Base-by-base conservation (phyloP, 257 asterid genomes). In the Nicotiana undulata region DNA sequence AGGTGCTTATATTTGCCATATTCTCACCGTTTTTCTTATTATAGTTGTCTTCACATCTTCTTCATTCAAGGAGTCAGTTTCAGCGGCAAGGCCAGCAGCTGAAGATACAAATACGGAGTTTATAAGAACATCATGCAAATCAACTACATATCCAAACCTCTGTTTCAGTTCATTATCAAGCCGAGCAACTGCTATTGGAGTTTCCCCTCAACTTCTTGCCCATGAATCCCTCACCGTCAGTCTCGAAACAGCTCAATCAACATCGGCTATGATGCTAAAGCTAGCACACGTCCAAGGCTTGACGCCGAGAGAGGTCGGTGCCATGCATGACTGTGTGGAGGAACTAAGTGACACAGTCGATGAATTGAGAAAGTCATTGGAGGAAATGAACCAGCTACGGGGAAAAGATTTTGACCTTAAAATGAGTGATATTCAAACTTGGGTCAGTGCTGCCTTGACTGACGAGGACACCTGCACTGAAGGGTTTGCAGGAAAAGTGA, bases 361-460 rank as follows among this genome's bases (percentile, higher is more conserved):
- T 75, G 81, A 81, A 63, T 63, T 93, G 53, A 28, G 78, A 26
- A 81, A 56, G 0, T 90, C 98, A 0, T 40, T 89, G 77, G 88
- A 60, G 24, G 96, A 90, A 88, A 86, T 93, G 93, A 49, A 67
- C 1, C 81, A 81, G 16, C 56, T 90, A 3, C 82, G 59, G 29
- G 90, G 88, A 3, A 20, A 86, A 2, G 79, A 90, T 17, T 90
- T 87, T 66, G 89, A 15, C 64, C 3, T 80, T 76, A 61, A 66
- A 17, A 87, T 91, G 88, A 88, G 81, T 51, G 87, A 93, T 29
- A 70, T 89, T 7, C 92, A 90, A 80, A 93, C 96, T 0, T 93
- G 98, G 98, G 93, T 93, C 1, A 93, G 98, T 83, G 96, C 96
- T 24, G 97, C 97, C 76, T 79, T 93, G 91, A 93, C 97, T 0